Evolutionary conservation across 306 rosid genomes (phyloP).

Genomic region (Cucurbita pepo): DNA sequence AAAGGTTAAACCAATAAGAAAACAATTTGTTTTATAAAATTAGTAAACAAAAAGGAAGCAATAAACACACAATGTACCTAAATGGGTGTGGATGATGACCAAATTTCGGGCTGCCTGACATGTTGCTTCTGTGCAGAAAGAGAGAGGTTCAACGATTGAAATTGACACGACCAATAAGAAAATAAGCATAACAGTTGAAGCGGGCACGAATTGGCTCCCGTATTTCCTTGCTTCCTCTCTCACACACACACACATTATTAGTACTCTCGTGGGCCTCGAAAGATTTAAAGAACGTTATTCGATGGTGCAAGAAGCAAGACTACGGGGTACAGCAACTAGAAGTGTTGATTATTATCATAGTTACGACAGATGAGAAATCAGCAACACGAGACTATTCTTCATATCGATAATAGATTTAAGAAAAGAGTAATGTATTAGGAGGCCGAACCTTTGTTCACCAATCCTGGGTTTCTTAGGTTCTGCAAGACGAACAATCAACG

Average conservation of each 20-base stretch:
- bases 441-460: constrained; percentile 58
- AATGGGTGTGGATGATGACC: constrained; percentile 30
- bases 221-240: not conserved
- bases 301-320: not conserved
- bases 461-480: constrained; percentile 66
- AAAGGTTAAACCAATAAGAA: not conserved
- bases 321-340: no score
- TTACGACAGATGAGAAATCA: not conserved
- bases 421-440: constrained; percentile 9
- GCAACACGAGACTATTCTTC: not conserved
- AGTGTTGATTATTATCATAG: not conserved
- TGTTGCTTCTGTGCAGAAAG: constrained; percentile 33
- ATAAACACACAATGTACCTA: constrained; percentile 29
- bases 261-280: not conserved
- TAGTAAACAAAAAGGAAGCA: not conserved
- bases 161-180: not conserved
- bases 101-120: constrained; percentile 15
- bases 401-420: not conserved
- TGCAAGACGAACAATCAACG: constrained; percentile 81
- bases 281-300: not conserved
- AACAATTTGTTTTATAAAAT: not conserved
- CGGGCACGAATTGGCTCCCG: not conserved
- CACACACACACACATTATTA: not conserved
- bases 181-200: not conserved
- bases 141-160: not conserved